Conservation (phyloP, 2,329 filamentous ascomycete genomes). For the Ascochyta rabiei region DNA sequence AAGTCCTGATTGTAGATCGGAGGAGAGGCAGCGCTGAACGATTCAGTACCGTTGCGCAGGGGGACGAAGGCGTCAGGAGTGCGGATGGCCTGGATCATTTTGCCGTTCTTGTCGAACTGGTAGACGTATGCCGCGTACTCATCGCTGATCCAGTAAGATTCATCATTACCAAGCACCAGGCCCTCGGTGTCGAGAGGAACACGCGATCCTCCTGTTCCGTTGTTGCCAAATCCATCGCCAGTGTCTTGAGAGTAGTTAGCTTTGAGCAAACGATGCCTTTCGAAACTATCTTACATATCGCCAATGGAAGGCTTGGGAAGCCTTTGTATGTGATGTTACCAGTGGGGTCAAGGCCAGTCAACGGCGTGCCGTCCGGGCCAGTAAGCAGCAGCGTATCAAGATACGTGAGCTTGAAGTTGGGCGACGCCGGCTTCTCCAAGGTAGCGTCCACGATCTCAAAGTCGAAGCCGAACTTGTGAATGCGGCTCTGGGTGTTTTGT, state of each 20-base stretch:
- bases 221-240: slow-evolving; percentile 71
- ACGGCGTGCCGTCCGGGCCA: slow-evolving; percentile 66
- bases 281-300: slow-evolving; percentile 54
- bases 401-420: slow-evolving; percentile 69
- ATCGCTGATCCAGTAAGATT: slow-evolving; percentile 70
- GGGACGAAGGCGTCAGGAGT: slow-evolving; percentile 70
- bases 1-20: slow-evolving; percentile 63
- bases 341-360: slow-evolving; percentile 51
- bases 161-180: slow-evolving; percentile 64
- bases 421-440: slow-evolving; percentile 57
- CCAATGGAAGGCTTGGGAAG: slow-evolving; percentile 67
- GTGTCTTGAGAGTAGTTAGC: slow-evolving; percentile 43
- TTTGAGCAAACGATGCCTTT: too few relatives aligned
- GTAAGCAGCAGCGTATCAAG: slow-evolving; percentile 68
- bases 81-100: slow-evolving; percentile 67
- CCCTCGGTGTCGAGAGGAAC: slow-evolving; percentile 71
- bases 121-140: slow-evolving; percentile 71
- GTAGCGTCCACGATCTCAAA: slow-evolving; percentile 64
- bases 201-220: slow-evolving; percentile 63
- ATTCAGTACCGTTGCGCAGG: slow-evolving; percentile 63
- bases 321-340: slow-evolving; percentile 56
- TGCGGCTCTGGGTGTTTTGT: slow-evolving; percentile 68
- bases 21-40: slow-evolving; percentile 69
- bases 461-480: slow-evolving; percentile 70
- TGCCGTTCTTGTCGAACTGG: slow-evolving; percentile 64